phyloP scores from a whole-genome alignment of 441 rosid species.

The Populus hybrid region DNA sequence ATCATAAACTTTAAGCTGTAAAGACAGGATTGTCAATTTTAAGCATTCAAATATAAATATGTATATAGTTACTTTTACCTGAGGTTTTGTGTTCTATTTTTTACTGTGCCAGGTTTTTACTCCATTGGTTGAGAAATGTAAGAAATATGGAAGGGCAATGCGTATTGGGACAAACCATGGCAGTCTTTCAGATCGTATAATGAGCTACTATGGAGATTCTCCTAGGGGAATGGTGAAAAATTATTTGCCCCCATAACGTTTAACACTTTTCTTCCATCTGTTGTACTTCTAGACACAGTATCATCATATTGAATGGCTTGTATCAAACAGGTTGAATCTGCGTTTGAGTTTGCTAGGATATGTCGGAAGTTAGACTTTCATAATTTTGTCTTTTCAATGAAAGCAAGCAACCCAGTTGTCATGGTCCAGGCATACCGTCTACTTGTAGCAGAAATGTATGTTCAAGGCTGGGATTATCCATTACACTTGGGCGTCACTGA shows the following conservation, averaged over 20 bases:
- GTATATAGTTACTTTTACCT: neutral
- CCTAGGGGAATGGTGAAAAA: slow-evolving; percentile 90
- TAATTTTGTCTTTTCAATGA: slow-evolving; percentile 96
- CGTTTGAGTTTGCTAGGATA: slow-evolving; percentile 93
- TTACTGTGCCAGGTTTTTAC: slow-evolving; percentile 59
- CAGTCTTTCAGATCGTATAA: slow-evolving; percentile 96
- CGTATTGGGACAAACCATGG: slow-evolving; percentile 99
- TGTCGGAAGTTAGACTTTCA: slow-evolving; percentile 92
- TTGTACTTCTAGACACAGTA: slow-evolving; percentile 9
- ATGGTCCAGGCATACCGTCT: slow-evolving; percentile 98
- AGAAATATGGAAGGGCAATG: slow-evolving; percentile 94
- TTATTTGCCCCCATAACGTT: slow-evolving; percentile 16
- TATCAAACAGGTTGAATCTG: slow-evolving; percentile 83
- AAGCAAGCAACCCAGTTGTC: slow-evolving; percentile 97
- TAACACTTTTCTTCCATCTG: slow-evolving; percentile 6
- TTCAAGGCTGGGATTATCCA: slow-evolving; percentile 96
- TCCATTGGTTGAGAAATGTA: slow-evolving; percentile 96
- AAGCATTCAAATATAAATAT: neutral
- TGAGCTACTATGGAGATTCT: slow-evolving; percentile 98
- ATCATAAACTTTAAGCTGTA: neutral
- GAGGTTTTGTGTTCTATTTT: slow-evolving; percentile 2
- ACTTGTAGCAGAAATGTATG: slow-evolving; percentile 95
- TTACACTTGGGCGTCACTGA: slow-evolving; percentile 96
- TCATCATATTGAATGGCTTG: slow-evolving; percentile 18
- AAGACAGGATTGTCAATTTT: neutral